Evolutionary conservation across 2,329 filamentous ascomycete genomes (phyloP).

Genomic region (Phialophora tarda): DNA sequence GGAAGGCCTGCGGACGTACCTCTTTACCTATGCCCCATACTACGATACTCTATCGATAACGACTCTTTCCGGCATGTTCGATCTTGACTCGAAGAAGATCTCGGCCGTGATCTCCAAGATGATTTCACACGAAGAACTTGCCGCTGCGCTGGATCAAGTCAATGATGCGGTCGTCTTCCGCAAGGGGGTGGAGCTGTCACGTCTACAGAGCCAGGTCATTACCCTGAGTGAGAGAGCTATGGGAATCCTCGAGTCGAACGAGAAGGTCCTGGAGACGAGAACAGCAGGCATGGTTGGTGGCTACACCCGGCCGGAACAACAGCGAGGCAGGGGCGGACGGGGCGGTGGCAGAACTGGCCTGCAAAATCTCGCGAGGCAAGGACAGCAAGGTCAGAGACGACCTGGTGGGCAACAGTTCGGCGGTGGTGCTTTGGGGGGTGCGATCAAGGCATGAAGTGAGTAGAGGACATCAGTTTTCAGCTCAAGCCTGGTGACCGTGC

Average conservation of each 20-base stretch:
- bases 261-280: constrained; percentile 94
- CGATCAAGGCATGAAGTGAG: constrained; percentile 55
- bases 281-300: constrained; percentile 95
- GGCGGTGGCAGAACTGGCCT: constrained; percentile 47
- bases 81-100: constrained; percentile 88
- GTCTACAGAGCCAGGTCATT: constrained; percentile 92
- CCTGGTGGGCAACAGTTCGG: constrained; percentile 57
- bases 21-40: constrained; percentile 99
- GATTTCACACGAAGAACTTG: constrained; percentile 98
- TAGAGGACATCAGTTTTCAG: neutral
- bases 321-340: constrained; percentile 66
- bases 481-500: neutral
- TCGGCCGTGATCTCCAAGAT: constrained; percentile 97
- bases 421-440: constrained; percentile 57
- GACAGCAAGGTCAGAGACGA: constrained; percentile 45
- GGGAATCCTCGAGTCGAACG: constrained; percentile 93
- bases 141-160: constrained; percentile 95
- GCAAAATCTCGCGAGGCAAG: constrained; percentile 21
- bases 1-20: constrained; percentile 95
- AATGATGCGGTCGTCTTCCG: constrained; percentile 98
- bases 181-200: constrained; percentile 97
- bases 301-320: constrained; percentile 88
- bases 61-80: constrained; percentile 92
- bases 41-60: constrained; percentile 93
- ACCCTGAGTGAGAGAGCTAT: constrained; percentile 96